Conservation (phyloP, 1,284 basidiomycete genomes). For the Puccinia hordei region DNA sequence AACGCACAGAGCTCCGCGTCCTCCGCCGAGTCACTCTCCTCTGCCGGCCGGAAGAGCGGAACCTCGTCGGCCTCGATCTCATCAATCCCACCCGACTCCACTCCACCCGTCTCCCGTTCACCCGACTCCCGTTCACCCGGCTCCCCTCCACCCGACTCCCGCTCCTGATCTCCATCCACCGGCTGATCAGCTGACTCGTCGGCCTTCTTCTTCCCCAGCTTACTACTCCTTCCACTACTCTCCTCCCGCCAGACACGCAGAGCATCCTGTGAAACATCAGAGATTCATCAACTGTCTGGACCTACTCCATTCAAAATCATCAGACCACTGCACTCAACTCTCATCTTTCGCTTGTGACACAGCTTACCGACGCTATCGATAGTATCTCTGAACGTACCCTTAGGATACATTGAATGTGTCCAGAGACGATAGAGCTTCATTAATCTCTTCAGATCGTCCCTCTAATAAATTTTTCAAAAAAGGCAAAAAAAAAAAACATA, state of each 20-base stretch:
- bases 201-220: constrained; percentile 1
- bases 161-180: background rate
- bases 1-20: background rate
- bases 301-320: background rate
- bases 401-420: constrained; percentile 86
- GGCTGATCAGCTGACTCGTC: background rate
- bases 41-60: constrained; percentile 18
- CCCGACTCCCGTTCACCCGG: too few species aligned
- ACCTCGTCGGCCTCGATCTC: background rate
- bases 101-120: too few species aligned
- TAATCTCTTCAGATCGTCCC: constrained; percentile 73
- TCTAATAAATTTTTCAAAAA: too few species aligned
- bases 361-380: constrained; percentile 78
- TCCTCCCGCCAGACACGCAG: constrained; percentile 11
- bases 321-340: constrained; percentile 62
- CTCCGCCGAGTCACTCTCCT: constrained; percentile 26
- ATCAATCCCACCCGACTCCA: background rate
- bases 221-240: background rate
- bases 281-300: background rate
- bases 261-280: background rate
- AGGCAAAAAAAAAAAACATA: too few species aligned
- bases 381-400: constrained; percentile 79
- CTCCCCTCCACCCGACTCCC: background rate
- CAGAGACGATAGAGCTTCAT: constrained; percentile 85
- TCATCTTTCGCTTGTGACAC: constrained; percentile 78